Evolutionary conservation across 139 green algal species (phyloP).

Genomic region (Volvox africanus): DNA sequence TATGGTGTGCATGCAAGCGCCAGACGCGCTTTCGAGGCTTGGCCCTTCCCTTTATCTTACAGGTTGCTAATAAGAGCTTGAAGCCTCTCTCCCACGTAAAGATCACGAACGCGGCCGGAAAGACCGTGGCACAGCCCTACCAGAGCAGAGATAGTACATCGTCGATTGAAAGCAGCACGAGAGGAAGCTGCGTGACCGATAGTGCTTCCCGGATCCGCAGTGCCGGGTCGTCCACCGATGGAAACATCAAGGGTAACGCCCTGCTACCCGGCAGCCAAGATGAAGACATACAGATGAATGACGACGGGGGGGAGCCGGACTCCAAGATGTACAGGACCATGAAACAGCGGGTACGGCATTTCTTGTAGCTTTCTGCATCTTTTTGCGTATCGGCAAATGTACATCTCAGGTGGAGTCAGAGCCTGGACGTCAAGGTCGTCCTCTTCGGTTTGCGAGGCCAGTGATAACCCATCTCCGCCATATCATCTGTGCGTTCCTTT

Average conservation of each 20-base stretch:
- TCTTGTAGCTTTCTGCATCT: too few species aligned
- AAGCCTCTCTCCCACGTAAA: conserved; percentile 20
- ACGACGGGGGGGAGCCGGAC: background rate
- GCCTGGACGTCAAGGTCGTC: too few species aligned
- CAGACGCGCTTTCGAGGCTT: too few species aligned
- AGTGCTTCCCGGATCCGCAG: background rate
- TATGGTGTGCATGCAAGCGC: too few species aligned
- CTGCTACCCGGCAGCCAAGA: background rate
- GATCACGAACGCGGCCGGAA: background rate
- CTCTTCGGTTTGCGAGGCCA: too few species aligned
- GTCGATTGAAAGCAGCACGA: background rate
- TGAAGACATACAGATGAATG: background rate
- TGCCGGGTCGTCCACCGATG: background rate
- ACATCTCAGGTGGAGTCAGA: too few species aligned
- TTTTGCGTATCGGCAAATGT: too few species aligned
- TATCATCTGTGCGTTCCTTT: too few species aligned
- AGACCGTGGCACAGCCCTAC: background rate
- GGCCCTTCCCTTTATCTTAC: background rate
- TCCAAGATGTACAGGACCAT: conserved; percentile 43
- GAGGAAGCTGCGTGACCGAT: background rate
- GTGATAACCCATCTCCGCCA: too few species aligned
- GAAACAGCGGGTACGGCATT: conserved; percentile 24
- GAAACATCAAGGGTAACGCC: background rate
- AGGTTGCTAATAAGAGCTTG: background rate
- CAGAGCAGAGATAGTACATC: background rate